These are phyloP conservation scores for Eimeria praecox DNA, from an alignment of 169 alveolate species.

Conservation along the genomic window DNA sequence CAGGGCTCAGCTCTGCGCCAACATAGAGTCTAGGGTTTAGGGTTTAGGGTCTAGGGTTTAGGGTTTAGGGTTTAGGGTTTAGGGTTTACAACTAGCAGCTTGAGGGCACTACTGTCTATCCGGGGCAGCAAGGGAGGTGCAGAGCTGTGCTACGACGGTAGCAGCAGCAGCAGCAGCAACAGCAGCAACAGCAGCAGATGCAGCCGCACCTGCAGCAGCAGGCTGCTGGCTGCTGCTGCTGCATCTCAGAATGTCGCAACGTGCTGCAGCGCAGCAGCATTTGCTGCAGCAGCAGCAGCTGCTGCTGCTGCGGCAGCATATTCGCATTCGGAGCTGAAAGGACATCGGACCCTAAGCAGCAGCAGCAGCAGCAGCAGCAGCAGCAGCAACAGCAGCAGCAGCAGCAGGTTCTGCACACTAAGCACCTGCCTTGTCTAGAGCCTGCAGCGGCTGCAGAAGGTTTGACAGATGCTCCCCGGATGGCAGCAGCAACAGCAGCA, in stretches of 20 bases:
- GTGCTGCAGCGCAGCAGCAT: background rate
- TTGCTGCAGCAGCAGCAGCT: slow-evolving; percentile 41
- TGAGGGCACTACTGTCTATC: background rate
- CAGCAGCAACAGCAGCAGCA: slow-evolving; percentile 49
- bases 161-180: slow-evolving; percentile 4
- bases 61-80: background rate
- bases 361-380: slow-evolving; percentile 57
- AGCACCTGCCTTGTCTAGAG: slow-evolving; percentile 8
- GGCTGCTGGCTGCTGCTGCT: background rate
- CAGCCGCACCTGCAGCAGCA: slow-evolving; percentile 62
- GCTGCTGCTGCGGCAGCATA: slow-evolving; percentile 1
- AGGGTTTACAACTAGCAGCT: background rate
- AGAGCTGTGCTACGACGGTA: background rate
- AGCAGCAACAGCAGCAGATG: slow-evolving; percentile 8
- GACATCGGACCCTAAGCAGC: background rate
- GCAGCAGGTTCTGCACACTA: background rate
- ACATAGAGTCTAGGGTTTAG: too few relatives aligned
- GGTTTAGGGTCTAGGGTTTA: slow-evolving; percentile 27
- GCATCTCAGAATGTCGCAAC: background rate
- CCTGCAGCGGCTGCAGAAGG: slow-evolving; percentile 31
- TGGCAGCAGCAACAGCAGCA: slow-evolving; percentile 44
- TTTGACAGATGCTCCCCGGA: background rate
- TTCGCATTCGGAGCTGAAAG: background rate
- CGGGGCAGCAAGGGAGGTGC: background rate
- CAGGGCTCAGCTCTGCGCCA: background rate